Base-by-base conservation (phyloP, 2,329 filamentous ascomycete species). In the Didymella pinodella region DNA sequence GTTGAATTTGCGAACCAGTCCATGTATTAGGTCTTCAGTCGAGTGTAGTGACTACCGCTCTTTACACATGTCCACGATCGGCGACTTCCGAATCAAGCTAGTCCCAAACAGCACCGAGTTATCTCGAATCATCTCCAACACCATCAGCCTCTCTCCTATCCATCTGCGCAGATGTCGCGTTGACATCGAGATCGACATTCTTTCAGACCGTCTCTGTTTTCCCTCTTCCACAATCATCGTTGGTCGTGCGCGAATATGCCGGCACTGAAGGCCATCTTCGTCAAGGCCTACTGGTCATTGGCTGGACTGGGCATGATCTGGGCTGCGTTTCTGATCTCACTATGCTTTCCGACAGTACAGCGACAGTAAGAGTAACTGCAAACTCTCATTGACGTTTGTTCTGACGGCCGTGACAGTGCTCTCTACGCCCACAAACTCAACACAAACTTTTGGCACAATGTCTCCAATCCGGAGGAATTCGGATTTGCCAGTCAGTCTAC, bases 341-440 rank as follows among this genome's bases (percentile, higher is more conserved):
- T 91, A 58, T 85, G 89, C 14, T 87, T 86, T 68, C 88, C 91
- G 2, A 86, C 83, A 66, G 80, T 96, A 51, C 94, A 98, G 75
- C 84, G 90, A 79, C 88, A 93, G 93, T 96, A 83, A 79, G 88
- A 77, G 6, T 29, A 22, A 22, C 3, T 22, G 22, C 22, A 22
- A 22, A 22, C 2, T 18, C 2, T 22, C 22, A 3, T 22, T 3
- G 3, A 8, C 2, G 22, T 2, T 10, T 43, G 38, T 25, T 3
- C 41, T 53, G 44, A 32, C 32, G 32, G 20, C 12, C 12, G 20
- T 2, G 2, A 31, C 66, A 96, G 93, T 72, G 88, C 90, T 25
- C 77, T 97, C 6, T 99, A 98, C 75, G 88, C 90, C 28, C 90
- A 98, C 77, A 90, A 90, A 62, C 75, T 97, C 65, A 89, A 92